These are phyloP conservation scores for Suhomyces sp. DNA, from an alignment of 805 yeast genomes.

Conservation along the genomic window DNA sequence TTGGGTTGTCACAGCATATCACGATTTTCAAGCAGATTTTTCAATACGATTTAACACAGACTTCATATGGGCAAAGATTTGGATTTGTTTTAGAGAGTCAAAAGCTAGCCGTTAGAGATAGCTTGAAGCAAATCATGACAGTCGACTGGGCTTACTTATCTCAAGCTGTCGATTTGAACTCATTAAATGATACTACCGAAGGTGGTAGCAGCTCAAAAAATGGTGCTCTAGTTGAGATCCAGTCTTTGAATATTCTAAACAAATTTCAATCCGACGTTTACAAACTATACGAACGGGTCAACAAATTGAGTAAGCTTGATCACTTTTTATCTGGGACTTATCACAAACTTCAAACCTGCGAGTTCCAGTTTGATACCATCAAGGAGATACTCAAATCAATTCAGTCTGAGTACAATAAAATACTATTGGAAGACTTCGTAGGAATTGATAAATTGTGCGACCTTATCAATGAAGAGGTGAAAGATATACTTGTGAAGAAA, in stretches of 20 bases:
- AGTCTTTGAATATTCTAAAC: slow-evolving; percentile 19
- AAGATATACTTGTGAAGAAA: slow-evolving; percentile 17
- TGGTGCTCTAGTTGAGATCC: slow-evolving; percentile 25
- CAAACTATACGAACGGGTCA: slow-evolving; percentile 16
- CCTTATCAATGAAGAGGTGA: slow-evolving; percentile 24
- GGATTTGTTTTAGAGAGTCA: slow-evolving; percentile 40
- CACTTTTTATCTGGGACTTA: slow-evolving; percentile 13
- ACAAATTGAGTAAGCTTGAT: slow-evolving; percentile 16
- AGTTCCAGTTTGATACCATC: slow-evolving; percentile 12
- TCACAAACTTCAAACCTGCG: slow-evolving; percentile 14
- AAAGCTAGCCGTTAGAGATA: slow-evolving; percentile 26
- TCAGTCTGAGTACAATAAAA: slow-evolving; percentile 12
- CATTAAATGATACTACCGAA: slow-evolving; percentile 16
- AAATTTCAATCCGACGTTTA: slow-evolving; percentile 22
- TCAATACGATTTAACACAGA: slow-evolving; percentile 13
- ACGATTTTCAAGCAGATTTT: slow-evolving; percentile 34
- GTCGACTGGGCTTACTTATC: slow-evolving; percentile 55
- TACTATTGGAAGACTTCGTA: slow-evolving; percentile 16
- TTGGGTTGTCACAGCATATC: slow-evolving; percentile 51
- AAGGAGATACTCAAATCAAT: slow-evolving; percentile 9
- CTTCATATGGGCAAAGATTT: slow-evolving; percentile 39
- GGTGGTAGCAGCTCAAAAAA: slow-evolving; percentile 26
- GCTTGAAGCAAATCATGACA: slow-evolving; percentile 31
- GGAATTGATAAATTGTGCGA: slow-evolving; percentile 16
- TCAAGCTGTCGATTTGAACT: slow-evolving; percentile 46